phyloP scores from a whole-genome alignment of 495 filamentous ascomycete genomes.

The Cercophora sp. region DNA sequence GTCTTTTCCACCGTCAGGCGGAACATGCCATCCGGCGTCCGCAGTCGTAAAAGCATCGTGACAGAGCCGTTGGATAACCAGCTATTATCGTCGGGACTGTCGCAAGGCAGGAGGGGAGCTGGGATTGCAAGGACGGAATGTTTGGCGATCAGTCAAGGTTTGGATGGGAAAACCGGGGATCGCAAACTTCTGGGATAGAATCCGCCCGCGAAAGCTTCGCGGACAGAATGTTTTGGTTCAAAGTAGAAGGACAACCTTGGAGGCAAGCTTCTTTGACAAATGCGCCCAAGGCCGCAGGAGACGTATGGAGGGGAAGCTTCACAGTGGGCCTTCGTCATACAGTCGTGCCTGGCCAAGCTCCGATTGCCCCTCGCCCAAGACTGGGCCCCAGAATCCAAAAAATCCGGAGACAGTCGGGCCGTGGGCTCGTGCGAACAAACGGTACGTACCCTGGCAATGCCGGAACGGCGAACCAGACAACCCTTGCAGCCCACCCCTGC shows the following conservation, averaged over 20 bases:
- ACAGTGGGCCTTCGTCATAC: slow-evolving; percentile 25
- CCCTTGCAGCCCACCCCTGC: background rate
- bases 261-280: background rate
- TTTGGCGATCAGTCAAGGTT: background rate
- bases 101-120: too few species aligned
- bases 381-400: too few species aligned
- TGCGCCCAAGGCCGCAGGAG: slow-evolving; percentile 6
- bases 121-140: too few species aligned
- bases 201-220: too few species aligned
- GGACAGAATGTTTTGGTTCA: too few species aligned
- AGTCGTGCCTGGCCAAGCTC: slow-evolving; percentile 18
- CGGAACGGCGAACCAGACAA: background rate
- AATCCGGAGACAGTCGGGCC: slow-evolving; percentile 1
- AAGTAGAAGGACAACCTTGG: background rate
- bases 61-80: too few species aligned
- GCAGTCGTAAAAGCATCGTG: slow-evolving; percentile 65
- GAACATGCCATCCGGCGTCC: slow-evolving; percentile 66
- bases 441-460: slow-evolving; percentile 6
- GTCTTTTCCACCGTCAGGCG: slow-evolving; percentile 60
- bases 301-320: slow-evolving; percentile 3
- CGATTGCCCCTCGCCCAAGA: background rate
- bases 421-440: background rate
- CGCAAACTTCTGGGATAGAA: too few species aligned
- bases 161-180: too few species aligned
- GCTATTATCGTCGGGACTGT: too few species aligned